Conservation (phyloP, 2,329 filamentous ascomycete species). For the Fusarium heterosporum region DNA sequence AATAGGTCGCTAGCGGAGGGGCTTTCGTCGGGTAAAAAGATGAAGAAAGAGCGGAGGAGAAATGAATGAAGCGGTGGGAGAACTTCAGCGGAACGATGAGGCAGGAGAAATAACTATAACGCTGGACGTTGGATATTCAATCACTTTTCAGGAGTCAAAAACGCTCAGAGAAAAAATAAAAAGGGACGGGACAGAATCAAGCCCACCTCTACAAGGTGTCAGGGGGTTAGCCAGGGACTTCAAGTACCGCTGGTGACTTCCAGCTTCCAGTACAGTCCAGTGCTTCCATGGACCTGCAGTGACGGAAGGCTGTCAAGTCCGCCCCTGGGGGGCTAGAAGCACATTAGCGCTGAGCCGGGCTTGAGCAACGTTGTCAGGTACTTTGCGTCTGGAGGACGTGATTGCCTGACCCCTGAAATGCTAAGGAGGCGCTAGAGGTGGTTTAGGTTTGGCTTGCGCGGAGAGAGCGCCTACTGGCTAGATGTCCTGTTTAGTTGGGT, state of each 20-base stretch:
- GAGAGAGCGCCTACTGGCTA: constrained; percentile 38
- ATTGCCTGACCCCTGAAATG: constrained; percentile 39
- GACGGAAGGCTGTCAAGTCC: constrained; percentile 44
- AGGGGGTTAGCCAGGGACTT: constrained; percentile 7
- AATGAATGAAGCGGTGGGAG: constrained; percentile 17
- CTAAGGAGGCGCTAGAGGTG: constrained; percentile 11
- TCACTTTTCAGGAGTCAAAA: constrained; percentile 35
- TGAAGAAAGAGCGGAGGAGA: constrained; percentile 19
- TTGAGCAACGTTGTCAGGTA: constrained; percentile 36
- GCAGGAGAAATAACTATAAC: constrained; percentile 21
- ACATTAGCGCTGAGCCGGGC: constrained; percentile 38
- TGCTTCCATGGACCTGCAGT: constrained; percentile 30
- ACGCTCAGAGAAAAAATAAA: constrained; percentile 13
- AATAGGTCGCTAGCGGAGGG: constrained; percentile 30
- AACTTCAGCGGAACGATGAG: constrained; percentile 7
- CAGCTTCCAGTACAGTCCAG: constrained; percentile 11
- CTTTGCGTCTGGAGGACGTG: constrained; percentile 29
- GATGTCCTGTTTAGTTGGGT: constrained; percentile 11
- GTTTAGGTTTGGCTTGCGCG: constrained; percentile 17
- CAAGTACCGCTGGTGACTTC: constrained; percentile 17
- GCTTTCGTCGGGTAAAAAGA: constrained; percentile 24
- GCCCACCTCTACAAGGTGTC: constrained; percentile 23
- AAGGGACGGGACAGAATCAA: constrained; percentile 36
- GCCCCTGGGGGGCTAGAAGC: constrained; percentile 24
- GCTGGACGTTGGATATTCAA: constrained; percentile 26